phyloP scores from a whole-genome alignment of 164 flowering plant genomes.

The Liquidambar formosana region DNA sequence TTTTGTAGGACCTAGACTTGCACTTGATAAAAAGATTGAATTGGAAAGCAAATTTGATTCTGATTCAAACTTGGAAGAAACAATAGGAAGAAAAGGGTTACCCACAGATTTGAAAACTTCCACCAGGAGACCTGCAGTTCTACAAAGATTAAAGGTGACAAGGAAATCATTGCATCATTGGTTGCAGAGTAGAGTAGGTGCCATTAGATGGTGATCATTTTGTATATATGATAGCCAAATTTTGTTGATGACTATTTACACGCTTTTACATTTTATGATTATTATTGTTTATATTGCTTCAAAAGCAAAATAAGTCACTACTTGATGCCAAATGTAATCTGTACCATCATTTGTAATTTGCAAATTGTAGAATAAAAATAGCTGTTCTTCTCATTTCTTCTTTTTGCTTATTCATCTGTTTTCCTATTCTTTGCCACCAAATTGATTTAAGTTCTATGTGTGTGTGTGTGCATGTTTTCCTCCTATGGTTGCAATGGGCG shows the following conservation, averaged over 20 bases:
- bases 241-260: slow-evolving; percentile 7
- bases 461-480: not conserved
- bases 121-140: slow-evolving; percentile 61
- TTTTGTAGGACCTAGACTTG: slow-evolving; percentile 23
- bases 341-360: not conserved
- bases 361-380: not conserved
- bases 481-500: not conserved
- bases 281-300: not conserved
- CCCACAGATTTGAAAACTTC: slow-evolving; percentile 21
- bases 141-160: slow-evolving; percentile 58
- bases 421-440: not conserved
- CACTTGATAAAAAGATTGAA: not conserved
- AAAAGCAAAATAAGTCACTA: not conserved
- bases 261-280: not conserved
- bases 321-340: not conserved
- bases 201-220: slow-evolving; percentile 13
- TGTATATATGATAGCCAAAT: slow-evolving; percentile 5
- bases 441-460: too few relatives aligned
- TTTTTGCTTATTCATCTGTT: not conserved
- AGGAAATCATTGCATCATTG: slow-evolving; percentile 60
- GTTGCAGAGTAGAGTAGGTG: slow-evolving; percentile 49
- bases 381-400: not conserved
- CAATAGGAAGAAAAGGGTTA: slow-evolving; percentile 7
- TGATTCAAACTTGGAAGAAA: slow-evolving; percentile 8
- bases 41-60: slow-evolving; percentile 1